Percentiles rank a stretch among this genome's conserved stretches.
Evolutionary conservation across 306 rosid species (phyloP).

Genomic region (Casuarina glauca): DNA sequence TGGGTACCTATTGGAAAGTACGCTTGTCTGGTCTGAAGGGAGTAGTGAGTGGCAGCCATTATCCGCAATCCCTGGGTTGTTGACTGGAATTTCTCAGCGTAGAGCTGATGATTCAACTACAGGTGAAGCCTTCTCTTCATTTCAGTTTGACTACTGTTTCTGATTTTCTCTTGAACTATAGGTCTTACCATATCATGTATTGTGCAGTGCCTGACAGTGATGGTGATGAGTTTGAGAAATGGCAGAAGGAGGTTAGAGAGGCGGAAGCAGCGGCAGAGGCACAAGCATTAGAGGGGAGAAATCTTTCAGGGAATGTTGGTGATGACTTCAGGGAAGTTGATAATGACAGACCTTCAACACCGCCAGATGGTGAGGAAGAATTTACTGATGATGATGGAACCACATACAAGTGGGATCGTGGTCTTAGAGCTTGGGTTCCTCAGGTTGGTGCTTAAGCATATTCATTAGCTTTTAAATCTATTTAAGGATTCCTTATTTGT

Average conservation of each 20-base stretch:
- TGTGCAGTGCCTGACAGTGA: conserved; percentile 51
- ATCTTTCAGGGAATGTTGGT: conserved; percentile 23
- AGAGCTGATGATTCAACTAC: conserved; percentile 36
- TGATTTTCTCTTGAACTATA: conserved; percentile 3
- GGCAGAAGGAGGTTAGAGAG: conserved; percentile 73
- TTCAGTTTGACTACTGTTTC: not conserved
- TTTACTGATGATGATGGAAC: conserved; percentile 97
- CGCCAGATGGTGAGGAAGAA: conserved; percentile 96
- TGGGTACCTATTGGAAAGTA: conserved; percentile 65
- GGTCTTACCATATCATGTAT: conserved; percentile 27
- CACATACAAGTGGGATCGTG: conserved; percentile 76
- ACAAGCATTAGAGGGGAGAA: conserved; percentile 33
- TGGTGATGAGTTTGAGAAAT: conserved; percentile 70
- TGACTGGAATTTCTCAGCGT: conserved; percentile 41
- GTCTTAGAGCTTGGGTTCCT: conserved; percentile 85
- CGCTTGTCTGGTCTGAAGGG: conserved; percentile 89
- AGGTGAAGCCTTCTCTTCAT: conserved; percentile 36
- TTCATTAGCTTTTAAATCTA: not conserved
- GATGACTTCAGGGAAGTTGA: conserved; percentile 40
- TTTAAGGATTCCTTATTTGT: not conserved
- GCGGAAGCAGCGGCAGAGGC: conserved; percentile 50
- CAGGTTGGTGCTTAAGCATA: conserved; percentile 56
- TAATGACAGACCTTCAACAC: conserved; percentile 74
- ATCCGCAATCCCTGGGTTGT: conserved; percentile 62
- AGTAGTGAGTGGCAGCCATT: conserved; percentile 80